Percentiles rank a stretch among this genome's conserved stretches.
phyloP scores from a whole-genome alignment of 225 moss, liverwort and hornwort genomes.

The Marchantia polymorpha region DNA sequence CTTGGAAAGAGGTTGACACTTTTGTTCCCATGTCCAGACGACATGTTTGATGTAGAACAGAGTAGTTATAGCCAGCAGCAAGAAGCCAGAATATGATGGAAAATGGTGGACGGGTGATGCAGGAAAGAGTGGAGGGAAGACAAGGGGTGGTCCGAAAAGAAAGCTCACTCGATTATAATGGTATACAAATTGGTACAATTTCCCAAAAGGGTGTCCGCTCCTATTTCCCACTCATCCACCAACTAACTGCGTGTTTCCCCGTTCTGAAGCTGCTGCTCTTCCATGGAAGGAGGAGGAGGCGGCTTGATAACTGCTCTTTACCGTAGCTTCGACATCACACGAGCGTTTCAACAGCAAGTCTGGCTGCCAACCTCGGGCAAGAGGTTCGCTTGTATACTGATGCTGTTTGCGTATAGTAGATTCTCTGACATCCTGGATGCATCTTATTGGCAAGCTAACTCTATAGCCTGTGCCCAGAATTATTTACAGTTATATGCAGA shows the following conservation, averaged over 20 bases:
- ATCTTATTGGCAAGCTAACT: conserved; percentile 10
- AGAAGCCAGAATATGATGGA: no score
- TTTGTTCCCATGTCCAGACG: no score
- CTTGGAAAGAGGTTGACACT: no score
- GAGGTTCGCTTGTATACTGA: conserved; percentile 13
- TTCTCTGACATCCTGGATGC: conserved; percentile 6
- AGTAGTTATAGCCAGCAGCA: no score
- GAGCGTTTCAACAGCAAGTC: not conserved
- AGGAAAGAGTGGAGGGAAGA: no score
- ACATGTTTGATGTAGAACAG: no score
- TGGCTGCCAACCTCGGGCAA: conserved; percentile 4
- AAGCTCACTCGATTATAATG: not conserved
- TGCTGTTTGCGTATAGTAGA: not conserved
- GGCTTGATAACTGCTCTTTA: not conserved
- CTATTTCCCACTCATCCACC: not conserved
- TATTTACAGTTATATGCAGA: conserved; percentile 22
- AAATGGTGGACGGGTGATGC: no score
- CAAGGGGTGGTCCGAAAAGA: not conserved
- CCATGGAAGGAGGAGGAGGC: not conserved
- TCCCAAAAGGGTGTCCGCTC: not conserved
- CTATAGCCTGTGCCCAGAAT: conserved; percentile 2
- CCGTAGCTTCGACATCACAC: conserved; percentile 13
- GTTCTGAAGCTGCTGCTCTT: not conserved
- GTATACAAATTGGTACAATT: not conserved
- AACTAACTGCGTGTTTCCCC: not conserved